These are phyloP conservation scores for Thermoascus crustaceus DNA, from an alignment of 2,329 filamentous ascomycete species.

Conservation along the genomic window DNA sequence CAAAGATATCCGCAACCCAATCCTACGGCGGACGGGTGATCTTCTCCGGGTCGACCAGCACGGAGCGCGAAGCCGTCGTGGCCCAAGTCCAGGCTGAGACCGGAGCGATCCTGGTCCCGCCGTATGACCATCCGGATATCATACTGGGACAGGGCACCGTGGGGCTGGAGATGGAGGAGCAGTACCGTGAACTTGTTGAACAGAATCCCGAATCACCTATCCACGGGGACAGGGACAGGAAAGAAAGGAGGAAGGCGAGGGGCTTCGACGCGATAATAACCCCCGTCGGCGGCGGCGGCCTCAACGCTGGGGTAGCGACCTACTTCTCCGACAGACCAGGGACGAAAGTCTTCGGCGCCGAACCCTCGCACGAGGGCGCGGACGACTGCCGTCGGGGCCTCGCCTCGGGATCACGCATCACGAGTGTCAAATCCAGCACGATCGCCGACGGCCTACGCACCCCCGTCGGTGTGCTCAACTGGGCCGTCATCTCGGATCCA, in stretches of 20 bases:
- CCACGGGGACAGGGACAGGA: slow-evolving; percentile 11
- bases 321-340: slow-evolving; percentile 57
- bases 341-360: slow-evolving; percentile 74
- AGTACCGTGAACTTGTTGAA: slow-evolving; percentile 52
- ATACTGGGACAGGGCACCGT: slow-evolving; percentile 90
- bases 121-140: slow-evolving; percentile 88
- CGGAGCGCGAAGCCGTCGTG: slow-evolving; percentile 73
- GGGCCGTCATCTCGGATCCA: slow-evolving; percentile 65
- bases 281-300: slow-evolving; percentile 79
- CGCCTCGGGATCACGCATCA: slow-evolving; percentile 54
- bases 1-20: slow-evolving; percentile 76
- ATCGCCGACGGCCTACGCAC: slow-evolving; percentile 86
- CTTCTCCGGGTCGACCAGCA: slow-evolving; percentile 72
- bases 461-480: slow-evolving; percentile 68
- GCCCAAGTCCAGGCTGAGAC: slow-evolving; percentile 61
- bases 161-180: slow-evolving; percentile 70
- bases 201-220: slow-evolving; percentile 19
- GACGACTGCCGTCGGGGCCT: slow-evolving; percentile 74
- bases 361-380: slow-evolving; percentile 72
- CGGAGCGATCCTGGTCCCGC: slow-evolving; percentile 71
- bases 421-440: slow-evolving; percentile 64
- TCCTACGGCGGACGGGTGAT: slow-evolving; percentile 69
- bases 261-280: slow-evolving; percentile 68
- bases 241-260: slow-evolving; percentile 6
- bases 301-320: slow-evolving; percentile 75